Evolutionary conservation across 2,329 filamentous ascomycete genomes (phyloP).

Genomic region (Talaromyces pinophilus): DNA sequence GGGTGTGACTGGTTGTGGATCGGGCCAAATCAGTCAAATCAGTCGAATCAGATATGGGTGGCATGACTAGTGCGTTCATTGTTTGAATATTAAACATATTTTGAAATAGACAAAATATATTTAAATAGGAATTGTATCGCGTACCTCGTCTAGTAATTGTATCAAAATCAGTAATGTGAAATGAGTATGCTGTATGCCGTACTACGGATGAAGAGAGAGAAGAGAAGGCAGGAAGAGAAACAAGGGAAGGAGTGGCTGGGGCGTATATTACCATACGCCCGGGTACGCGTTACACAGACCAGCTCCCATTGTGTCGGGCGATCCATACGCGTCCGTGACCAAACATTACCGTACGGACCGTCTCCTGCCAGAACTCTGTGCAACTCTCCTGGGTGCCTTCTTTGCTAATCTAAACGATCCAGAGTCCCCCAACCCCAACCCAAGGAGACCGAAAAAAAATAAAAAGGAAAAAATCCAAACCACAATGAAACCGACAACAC

Average conservation of each 20-base stretch:
- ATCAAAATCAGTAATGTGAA: neutral
- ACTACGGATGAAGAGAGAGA: too few relatives aligned
- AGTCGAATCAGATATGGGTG: neutral
- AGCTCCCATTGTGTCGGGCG: neutral
- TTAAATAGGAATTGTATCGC: neutral
- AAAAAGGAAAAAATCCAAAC: slow-evolving; percentile 15
- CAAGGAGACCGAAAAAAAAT: slow-evolving; percentile 1
- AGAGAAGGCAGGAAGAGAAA: neutral
- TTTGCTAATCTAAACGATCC: slow-evolving; percentile 19
- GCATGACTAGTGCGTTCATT: neutral
- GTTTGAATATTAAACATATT: neutral
- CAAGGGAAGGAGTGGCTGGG: slow-evolving; percentile 1
- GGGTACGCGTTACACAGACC: neutral
- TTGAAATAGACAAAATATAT: neutral
- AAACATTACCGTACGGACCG: neutral
- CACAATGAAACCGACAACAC: slow-evolving; percentile 34
- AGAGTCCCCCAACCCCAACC: slow-evolving; percentile 9
- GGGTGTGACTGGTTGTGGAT: slow-evolving; percentile 1
- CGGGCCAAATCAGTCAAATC: neutral
- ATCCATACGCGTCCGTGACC: neutral
- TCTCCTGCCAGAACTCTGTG: slow-evolving; percentile 9
- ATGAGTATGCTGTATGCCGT: neutral
- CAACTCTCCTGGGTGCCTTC: slow-evolving; percentile 7
- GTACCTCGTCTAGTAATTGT: too few relatives aligned
- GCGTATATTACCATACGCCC: slow-evolving; percentile 6